phyloP scores from a whole-genome alignment of 2,329 filamentous ascomycete genomes.

The Fonsecaea pugnacius region DNA sequence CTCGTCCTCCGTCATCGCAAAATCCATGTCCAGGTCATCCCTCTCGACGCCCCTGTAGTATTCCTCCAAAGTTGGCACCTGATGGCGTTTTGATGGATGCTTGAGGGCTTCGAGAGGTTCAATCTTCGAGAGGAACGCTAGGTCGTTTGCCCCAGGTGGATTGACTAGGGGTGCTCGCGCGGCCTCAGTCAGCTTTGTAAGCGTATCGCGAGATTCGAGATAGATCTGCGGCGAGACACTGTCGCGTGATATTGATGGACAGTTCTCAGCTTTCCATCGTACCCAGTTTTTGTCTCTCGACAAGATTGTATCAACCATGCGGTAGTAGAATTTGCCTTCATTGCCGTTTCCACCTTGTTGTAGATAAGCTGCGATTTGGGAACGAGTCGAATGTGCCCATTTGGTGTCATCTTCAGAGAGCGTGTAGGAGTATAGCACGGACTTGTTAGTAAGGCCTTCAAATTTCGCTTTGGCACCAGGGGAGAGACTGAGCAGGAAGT shows the following conservation, averaged over 20 bases:
- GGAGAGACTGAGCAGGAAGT: constrained; percentile 91
- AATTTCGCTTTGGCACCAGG: constrained; percentile 80
- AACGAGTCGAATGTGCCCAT: constrained; percentile 82
- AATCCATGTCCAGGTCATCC: constrained; percentile 84
- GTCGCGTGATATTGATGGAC: constrained; percentile 79
- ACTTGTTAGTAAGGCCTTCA: constrained; percentile 76
- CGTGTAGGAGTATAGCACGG: constrained; percentile 78
- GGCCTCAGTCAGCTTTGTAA: constrained; percentile 68
- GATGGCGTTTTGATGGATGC: constrained; percentile 65
- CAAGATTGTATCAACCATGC: constrained; percentile 95
- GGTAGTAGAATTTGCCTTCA: constrained; percentile 90
- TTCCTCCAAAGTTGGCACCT: constrained; percentile 69
- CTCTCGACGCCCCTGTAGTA: constrained; percentile 76
- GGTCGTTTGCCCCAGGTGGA: constrained; percentile 72
- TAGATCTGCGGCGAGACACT: constrained; percentile 72
- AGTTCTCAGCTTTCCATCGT: constrained; percentile 95
- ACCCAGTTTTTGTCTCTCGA: constrained; percentile 98
- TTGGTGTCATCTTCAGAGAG: constrained; percentile 82
- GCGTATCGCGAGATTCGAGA: constrained; percentile 68
- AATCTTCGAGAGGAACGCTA: constrained; percentile 76
- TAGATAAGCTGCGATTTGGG: constrained; percentile 79
- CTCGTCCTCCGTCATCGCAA: constrained; percentile 69
- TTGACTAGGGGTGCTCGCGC: constrained; percentile 68
- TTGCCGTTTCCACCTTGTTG: constrained; percentile 59
- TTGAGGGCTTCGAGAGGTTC: constrained; percentile 73